Evolutionary conservation across 2,329 filamentous ascomycete genomes (phyloP), one percentile per base, ranked within the genome.

Genomic region (Curvularia verruculosa): DNA sequence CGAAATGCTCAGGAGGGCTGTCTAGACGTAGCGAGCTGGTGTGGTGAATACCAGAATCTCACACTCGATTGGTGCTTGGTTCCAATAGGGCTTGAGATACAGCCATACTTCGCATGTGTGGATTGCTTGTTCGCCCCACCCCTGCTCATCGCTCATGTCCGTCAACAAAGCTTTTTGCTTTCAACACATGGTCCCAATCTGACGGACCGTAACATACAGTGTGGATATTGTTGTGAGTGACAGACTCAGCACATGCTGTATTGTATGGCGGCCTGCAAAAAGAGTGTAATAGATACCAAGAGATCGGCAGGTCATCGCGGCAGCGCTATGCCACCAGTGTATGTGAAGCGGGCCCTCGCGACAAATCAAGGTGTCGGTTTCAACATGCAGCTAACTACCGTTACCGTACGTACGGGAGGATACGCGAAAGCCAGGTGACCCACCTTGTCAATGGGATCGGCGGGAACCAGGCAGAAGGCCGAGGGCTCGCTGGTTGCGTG

Each of bases 341-440:
- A 56, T 50, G 54, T 56, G 37, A 37, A 50, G 51, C 59, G 43
- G 53, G 54, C 51, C 56, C 52, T 61, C 57, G 60, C 49, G 61
- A 67, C 66, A 59, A 68, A 67, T 70, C 56, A 68, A 53, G 52
- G 52, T 52, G 64, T 59, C 48, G 45, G 57, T 56, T 48, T 43
- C 15, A 34, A 15, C 36, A 51, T 24, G 54, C 52, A 57, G 57
- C 54, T 56, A 54, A 53, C 45, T 65, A 59, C 59, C 60, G 62
- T 65, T 62, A 64, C 66, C 68, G 65, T 68, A 65, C 67, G 65
- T 68, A 69, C 52, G 52, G 29, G 49, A 62, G 49, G 49, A 56
- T 59, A 67, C 52, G 65, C 65, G 59, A 68, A 60, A 58, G 60
- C 58, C 60, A 67, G 65, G 64, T 71, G 70, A 68, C 65, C 59